Evolutionary conservation across 2,329 filamentous ascomycete species (phyloP), one percentile per base, ranked within the genome.

Genomic region (Fusarium pseudocircinatum): DNA sequence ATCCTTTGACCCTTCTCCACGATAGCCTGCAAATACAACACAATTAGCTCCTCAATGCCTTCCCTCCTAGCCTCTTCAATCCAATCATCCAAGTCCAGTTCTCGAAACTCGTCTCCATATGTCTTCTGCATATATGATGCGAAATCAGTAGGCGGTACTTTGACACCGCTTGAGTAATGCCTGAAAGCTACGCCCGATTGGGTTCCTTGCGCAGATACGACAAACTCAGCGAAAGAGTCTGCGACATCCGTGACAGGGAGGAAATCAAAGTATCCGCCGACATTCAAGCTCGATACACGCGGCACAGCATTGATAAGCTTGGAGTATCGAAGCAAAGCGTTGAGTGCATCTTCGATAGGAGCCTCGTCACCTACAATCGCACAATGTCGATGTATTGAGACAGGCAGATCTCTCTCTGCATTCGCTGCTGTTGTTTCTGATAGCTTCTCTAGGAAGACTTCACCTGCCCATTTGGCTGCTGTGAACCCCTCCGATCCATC

Each of bases 261-360:
- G 14, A 62, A 62, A 26, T 62, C 59, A 30, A 62, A 62, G 16
- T 39, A 57, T 1, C 50, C 59, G 2, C 15, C 28, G 9, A 57
- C 50, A 57, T 46, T 62, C 1, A 62, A 22, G 16, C 32, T 57
- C 1, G 39, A 57, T 0, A 62, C 59, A 14, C 37, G 39, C 0
- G 59, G 59, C 0, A 62, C 59, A 14, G 49, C 59, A 14, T 34
- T n/a, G 1, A 57, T 56, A 14, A 62, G 50, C 26, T 46, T 37
- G 5, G 59, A 46, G 11, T 57, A 62, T 18, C 59, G 59, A 1
- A 62, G 16, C 13, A 62, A 26, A 3, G 59, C 59, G 10, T 62
- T 62, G 16, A 62, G 59, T 12, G 59, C 50, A 5, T 57, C 59
- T 11, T 62, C 59, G 6, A 62, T 57, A 10, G 59, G 50, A 14